phyloP scores from a whole-genome alignment of 169 alveolate genomes.

The Eimeria tenella region DNA sequence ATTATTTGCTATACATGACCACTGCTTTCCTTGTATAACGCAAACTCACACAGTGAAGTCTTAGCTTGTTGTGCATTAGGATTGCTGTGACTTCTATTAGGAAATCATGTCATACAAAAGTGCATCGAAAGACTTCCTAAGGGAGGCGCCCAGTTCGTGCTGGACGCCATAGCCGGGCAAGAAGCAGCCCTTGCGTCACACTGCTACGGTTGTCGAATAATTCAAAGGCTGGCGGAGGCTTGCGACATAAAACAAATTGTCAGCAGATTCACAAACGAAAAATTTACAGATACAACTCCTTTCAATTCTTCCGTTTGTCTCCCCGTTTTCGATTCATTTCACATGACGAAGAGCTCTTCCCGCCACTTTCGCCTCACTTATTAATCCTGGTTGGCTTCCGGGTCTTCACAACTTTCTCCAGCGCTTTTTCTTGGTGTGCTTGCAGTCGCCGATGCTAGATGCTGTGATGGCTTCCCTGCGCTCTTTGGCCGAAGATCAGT shows the following conservation, averaged over 20 bases:
- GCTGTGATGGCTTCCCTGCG: slow-evolving; percentile 75
- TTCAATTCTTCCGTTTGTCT: background rate
- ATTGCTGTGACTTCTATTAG: slow-evolving; percentile 1
- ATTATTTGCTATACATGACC: background rate
- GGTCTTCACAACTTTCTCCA: background rate
- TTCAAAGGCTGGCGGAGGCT: slow-evolving; percentile 89
- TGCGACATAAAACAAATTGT: slow-evolving; percentile 82
- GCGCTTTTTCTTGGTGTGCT: background rate
- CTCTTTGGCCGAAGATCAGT: slow-evolving; percentile 78
- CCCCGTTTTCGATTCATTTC: background rate
- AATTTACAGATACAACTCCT: background rate
- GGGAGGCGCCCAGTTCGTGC: slow-evolving; percentile 81
- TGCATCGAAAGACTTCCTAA: slow-evolving; percentile 84
- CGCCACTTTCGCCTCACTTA: no score
- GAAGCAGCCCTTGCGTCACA: slow-evolving; percentile 83
- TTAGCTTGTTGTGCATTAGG: background rate
- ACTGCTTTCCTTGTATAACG: background rate
- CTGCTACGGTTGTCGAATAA: slow-evolving; percentile 91
- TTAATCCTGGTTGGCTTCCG: no score
- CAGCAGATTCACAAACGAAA: background rate
- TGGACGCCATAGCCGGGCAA: slow-evolving; percentile 80
- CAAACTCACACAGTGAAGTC: background rate
- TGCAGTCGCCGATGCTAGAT: slow-evolving; percentile 61
- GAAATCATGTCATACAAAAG: slow-evolving; percentile 85
- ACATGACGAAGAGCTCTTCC: no score